Evolutionary conservation across 75 land plant genomes (phyloP), one percentile per base, ranked within the genome.

Genomic region (Pinus taeda): DNA sequence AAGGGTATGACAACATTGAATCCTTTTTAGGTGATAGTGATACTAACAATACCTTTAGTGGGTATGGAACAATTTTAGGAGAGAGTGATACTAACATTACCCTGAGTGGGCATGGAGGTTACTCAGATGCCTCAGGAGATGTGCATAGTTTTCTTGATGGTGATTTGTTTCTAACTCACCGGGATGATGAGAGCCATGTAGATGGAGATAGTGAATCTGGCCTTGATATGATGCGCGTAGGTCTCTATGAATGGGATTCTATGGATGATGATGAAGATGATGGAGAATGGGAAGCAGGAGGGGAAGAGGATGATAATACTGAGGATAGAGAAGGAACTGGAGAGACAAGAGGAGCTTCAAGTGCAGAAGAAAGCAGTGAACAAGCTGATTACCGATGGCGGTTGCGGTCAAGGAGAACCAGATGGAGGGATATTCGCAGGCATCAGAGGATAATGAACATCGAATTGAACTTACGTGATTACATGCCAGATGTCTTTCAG

Each of bases 281-380:
- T 71, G 88, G 81, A 66, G 93, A 88, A 57, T 89, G 88, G 88
- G 90, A 86, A 84, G 90, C 84, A 78, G 86, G 77, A 62, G 88
- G 78, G 15, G 65, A 45, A 26, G 85, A 77, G n/a, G 84, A 81
- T 7, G 60, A n/a, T 57, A 63, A 24, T 18, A 70, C 59, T 74
- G 61, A 37, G 63, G 58, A 24, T 30, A 60, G 57, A 37, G 81
- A 62, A 26, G 87, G 74, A 55, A 74, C 20, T 15, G 72, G 60
- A 21, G 57, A 76, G 22, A 70, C 59, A 37, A 76, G 75, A 69
- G 81, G 81, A 65, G 78, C 62, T 57, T 36, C 64, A 15, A 78
- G 58, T 49, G 55, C 59, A 8, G 57, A 67, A 62, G 63, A 82
- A 45, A 78, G 57, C n/a, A 18, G 53, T 71, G 74, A 71, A 33